These are phyloP conservation scores for Bretschneidera sinensis DNA, from an alignment of 345 rosid species.

Conservation along the genomic window DNA sequence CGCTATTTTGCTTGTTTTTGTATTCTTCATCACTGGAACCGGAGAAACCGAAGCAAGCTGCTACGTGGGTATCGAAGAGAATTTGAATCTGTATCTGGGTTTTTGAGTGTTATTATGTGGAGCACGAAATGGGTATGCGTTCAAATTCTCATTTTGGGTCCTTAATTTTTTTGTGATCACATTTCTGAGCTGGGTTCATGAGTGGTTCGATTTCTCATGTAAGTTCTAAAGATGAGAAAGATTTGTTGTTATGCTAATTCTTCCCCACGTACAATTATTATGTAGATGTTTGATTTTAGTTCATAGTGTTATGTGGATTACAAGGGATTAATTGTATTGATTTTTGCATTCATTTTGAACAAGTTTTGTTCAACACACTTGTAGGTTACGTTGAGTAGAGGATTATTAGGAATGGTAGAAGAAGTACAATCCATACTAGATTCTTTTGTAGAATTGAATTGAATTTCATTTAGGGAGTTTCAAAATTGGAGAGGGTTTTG, in stretches of 20 bases:
- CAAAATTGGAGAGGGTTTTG: constrained; percentile 15
- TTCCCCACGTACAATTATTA: background rate
- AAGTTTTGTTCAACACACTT: too few species aligned
- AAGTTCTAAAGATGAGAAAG: constrained; percentile 2
- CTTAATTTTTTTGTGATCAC: constrained; percentile 8
- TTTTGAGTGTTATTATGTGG: constrained; percentile 11
- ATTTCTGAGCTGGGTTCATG: constrained; percentile 14
- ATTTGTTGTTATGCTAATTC: background rate
- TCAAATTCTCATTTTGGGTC: background rate
- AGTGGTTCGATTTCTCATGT: constrained; percentile 6
- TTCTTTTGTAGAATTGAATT: constrained; percentile 12
- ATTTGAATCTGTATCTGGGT: constrained; percentile 26
- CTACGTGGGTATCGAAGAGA: constrained; percentile 19
- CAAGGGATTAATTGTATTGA: background rate
- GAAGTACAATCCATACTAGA: background rate
- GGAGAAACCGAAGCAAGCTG: constrained; percentile 7
- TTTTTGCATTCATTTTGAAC: too few species aligned
- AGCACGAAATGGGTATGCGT: constrained; percentile 14
- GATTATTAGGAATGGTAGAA: constrained; percentile 1
- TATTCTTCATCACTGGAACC: background rate
- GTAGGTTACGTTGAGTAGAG: too few species aligned
- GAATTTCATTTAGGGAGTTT: constrained; percentile 13
- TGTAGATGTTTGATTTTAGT: constrained; percentile 4
- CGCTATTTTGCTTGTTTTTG: too few species aligned
- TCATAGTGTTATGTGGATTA: background rate